A percentile compares a stretch with the other conserved stretches of the same genome.
Evolutionary conservation across 2,329 filamentous ascomycete species (phyloP).

Genomic region (Tothia fuscella): DNA sequence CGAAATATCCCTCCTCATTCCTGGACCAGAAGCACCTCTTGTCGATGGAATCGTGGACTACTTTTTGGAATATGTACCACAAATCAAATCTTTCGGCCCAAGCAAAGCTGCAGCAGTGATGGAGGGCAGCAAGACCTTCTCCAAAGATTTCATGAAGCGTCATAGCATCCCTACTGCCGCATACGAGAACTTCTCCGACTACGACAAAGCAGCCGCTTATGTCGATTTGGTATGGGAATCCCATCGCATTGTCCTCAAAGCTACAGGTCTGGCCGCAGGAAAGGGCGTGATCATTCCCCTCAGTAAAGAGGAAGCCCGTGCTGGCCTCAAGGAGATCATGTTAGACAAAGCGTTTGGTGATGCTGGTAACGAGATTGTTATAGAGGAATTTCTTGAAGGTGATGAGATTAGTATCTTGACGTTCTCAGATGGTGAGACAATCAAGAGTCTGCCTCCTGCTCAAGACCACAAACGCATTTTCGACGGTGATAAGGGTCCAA

Average conservation of each 20-base stretch:
- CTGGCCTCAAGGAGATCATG: conserved; percentile 83
- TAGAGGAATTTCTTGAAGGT: conserved; percentile 85
- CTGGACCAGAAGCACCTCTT: conserved; percentile 86
- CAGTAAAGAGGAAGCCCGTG: conserved; percentile 69
- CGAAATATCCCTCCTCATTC: conserved; percentile 69
- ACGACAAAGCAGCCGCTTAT: conserved; percentile 60
- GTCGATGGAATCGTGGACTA: conserved; percentile 80
- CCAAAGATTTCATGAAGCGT: conserved; percentile 94
- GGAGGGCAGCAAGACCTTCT: conserved; percentile 95
- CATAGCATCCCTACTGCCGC: conserved; percentile 81
- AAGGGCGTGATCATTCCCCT: conserved; percentile 90
- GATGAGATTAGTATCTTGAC: conserved; percentile 87
- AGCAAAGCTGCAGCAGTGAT: conserved; percentile 73
- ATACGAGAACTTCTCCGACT: conserved; percentile 80
- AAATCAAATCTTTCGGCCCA: conserved; percentile 74
- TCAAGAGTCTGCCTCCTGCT: conserved; percentile 73
- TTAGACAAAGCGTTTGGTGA: conserved; percentile 71
- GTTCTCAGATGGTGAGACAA: conserved; percentile 80
- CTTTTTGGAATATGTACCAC: conserved; percentile 49
- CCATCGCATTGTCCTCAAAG: conserved; percentile 65
- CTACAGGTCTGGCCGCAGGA: conserved; percentile 78
- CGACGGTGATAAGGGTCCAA: conserved; percentile 80
- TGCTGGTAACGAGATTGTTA: conserved; percentile 83
- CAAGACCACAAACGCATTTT: conserved; percentile 95
- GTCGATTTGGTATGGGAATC: conserved; percentile 32